Evolutionary conservation across 1,284 basidiomycete species (phyloP).

Genomic region (Malassezia japonica): DNA sequence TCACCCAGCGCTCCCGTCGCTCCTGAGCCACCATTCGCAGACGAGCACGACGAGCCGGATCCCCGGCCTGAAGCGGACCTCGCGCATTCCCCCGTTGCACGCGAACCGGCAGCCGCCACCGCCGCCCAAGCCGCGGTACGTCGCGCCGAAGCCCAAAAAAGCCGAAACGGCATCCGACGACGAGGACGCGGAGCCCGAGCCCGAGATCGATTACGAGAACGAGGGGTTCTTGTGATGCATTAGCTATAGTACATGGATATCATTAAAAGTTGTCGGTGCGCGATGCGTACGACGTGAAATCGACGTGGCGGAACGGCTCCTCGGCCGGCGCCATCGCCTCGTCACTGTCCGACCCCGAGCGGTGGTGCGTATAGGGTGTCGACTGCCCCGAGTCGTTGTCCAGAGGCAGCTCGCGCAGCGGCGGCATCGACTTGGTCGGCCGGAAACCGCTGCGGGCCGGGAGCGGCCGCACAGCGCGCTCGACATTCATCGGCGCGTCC

Average conservation of each 20-base stretch:
- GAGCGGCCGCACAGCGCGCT: conserved; percentile 7
- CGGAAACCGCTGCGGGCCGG: conserved; percentile 7
- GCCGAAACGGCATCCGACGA: neutral
- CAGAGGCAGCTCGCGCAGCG: neutral
- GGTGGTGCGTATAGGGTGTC: too few species aligned
- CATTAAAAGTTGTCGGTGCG: conserved; percentile 14
- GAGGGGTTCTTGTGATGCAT: conserved; percentile 13
- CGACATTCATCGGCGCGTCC: neutral
- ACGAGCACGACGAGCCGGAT: neutral
- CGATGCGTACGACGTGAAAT: conserved; percentile 10
- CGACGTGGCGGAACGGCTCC: conserved; percentile 6
- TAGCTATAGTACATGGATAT: conserved; percentile 1
- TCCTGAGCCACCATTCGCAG: neutral
- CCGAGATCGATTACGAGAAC: conserved; percentile 15
- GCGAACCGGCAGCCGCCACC: conserved; percentile 10
- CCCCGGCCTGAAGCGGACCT: conserved; percentile 1
- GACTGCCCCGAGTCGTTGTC: neutral
- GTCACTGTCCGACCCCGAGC: neutral
- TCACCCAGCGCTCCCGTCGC: neutral
- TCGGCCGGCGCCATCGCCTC: neutral
- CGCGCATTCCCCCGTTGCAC: conserved; percentile 11
- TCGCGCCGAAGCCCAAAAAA: neutral
- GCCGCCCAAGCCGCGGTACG: conserved; percentile 1
- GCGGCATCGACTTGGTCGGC: conserved; percentile 11
- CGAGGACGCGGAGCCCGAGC: conserved; percentile 2